phyloP scores from a whole-genome alignment of 148 eudicot genomes.

The Rhododendron ferrugineum region DNA sequence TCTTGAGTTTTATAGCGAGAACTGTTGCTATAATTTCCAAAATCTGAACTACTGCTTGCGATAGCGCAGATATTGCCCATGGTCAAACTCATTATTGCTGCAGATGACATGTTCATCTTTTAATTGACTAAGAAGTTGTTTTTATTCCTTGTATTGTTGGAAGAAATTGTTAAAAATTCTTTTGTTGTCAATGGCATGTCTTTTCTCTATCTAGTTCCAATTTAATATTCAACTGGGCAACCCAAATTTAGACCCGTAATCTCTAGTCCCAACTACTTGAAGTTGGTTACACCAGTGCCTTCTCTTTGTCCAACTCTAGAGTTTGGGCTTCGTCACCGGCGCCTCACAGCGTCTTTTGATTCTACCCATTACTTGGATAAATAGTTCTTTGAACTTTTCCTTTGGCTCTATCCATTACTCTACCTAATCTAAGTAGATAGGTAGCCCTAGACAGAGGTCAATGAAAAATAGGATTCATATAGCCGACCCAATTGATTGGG shows the following conservation, averaged over 20 bases:
- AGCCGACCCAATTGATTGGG: not conserved
- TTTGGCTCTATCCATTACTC: not conserved
- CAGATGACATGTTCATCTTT: not conserved
- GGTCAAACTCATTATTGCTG: not conserved
- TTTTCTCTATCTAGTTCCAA: not conserved
- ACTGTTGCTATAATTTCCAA: not conserved
- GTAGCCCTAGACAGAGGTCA: not conserved
- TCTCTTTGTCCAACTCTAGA: not conserved
- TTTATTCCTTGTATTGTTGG: not conserved
- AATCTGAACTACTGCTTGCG: not conserved
- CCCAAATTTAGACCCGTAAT: not conserved
- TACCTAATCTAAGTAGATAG: not conserved
- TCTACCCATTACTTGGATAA: not conserved
- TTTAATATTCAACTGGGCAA: conserved; percentile 1
- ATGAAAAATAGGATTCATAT: too few relatives aligned
- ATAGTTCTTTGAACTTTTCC: not conserved
- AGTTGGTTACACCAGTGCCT: not conserved
- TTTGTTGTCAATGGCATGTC: not conserved
- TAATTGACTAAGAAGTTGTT: not conserved
- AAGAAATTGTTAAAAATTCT: not conserved
- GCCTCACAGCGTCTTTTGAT: not conserved
- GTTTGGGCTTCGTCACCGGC: not conserved
- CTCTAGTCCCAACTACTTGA: not conserved
- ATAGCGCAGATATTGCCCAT: not conserved
- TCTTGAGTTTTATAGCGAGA: not conserved